Conservation (phyloP, 257 asterid species). For the Avicennia marina region DNA sequence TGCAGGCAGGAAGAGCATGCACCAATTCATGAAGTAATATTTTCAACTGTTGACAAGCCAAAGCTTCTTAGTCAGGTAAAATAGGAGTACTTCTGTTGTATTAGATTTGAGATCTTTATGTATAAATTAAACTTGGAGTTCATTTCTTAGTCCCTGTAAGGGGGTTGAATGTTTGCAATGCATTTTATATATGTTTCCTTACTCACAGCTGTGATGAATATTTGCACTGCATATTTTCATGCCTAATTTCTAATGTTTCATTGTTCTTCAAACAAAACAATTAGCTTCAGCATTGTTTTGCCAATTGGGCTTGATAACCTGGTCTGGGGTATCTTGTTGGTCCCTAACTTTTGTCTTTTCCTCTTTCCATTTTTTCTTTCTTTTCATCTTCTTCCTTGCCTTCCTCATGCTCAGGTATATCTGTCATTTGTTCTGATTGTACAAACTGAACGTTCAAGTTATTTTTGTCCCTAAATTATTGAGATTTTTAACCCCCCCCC, state of each 20-base stretch:
- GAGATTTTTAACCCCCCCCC: background rate
- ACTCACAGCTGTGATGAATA: background rate
- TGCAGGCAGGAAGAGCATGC: constrained; percentile 59
- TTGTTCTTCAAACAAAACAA: constrained; percentile 9
- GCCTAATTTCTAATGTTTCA: background rate
- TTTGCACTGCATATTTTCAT: background rate
- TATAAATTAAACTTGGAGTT: background rate
- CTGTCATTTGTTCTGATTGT: background rate
- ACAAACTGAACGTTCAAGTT: background rate
- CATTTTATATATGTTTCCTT: background rate
- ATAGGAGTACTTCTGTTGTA: constrained; percentile 9
- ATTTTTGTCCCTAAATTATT: background rate
- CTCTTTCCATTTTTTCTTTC: background rate
- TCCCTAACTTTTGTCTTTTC: background rate
- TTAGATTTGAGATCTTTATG: constrained; percentile 13
- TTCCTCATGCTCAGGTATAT: background rate
- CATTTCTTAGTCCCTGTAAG: background rate
- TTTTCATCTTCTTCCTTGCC: no score
- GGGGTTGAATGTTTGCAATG: constrained; percentile 7
- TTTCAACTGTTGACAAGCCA: constrained; percentile 88
- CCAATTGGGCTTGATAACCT: background rate
- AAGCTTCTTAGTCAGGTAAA: constrained; percentile 92
- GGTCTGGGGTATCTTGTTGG: background rate
- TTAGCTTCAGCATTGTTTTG: background rate
- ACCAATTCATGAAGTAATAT: constrained; percentile 72